phyloP scores from a whole-genome alignment of 129 eudicot genomes.

The Centrapalus pauciflorus region DNA sequence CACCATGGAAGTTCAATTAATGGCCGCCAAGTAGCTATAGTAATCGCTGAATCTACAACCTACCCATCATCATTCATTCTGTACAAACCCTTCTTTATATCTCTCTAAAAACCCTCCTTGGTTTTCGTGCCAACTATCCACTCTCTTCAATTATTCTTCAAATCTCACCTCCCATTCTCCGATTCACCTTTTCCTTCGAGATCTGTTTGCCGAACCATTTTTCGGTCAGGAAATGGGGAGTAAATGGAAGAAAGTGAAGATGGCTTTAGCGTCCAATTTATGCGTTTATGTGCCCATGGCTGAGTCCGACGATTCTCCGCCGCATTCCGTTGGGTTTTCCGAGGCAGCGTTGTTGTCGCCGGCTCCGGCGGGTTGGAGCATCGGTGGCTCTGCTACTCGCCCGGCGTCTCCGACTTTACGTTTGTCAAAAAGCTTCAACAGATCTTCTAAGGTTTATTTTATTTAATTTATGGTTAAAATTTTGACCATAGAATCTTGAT shows the following conservation, averaged over 20 bases:
- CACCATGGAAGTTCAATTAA: constrained; percentile 6
- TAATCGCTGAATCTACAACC: constrained; percentile 25
- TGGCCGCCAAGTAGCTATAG: constrained; percentile 15
- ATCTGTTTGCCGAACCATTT: constrained; percentile 2
- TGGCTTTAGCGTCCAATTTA: constrained; percentile 68
- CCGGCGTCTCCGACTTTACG: constrained; percentile 48
- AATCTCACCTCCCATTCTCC: constrained; percentile 11
- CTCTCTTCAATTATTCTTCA: constrained; percentile 33
- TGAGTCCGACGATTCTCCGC: constrained; percentile 26
- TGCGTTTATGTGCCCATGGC: constrained; percentile 54
- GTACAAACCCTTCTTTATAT: background rate
- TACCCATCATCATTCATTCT: constrained; percentile 13
- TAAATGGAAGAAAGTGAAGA: constrained; percentile 78
- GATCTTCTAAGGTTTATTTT: constrained; percentile 68
- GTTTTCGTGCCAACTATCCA: constrained; percentile 23
- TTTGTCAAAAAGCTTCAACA: constrained; percentile 61
- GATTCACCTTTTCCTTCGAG: constrained; percentile 4
- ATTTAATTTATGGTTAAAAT: background rate
- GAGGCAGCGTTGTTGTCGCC: constrained; percentile 59
- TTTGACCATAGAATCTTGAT: constrained; percentile 13
- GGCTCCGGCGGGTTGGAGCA: constrained; percentile 31
- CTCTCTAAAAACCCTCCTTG: constrained; percentile 29
- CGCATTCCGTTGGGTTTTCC: constrained; percentile 46
- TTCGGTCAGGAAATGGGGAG: constrained; percentile 42
- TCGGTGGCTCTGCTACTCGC: constrained; percentile 36